Evolutionary conservation across 2,329 filamentous ascomycete species (phyloP), one percentile per base, ranked within the genome.

Genomic region (Xenosphaeropsis pyriputrescens): DNA sequence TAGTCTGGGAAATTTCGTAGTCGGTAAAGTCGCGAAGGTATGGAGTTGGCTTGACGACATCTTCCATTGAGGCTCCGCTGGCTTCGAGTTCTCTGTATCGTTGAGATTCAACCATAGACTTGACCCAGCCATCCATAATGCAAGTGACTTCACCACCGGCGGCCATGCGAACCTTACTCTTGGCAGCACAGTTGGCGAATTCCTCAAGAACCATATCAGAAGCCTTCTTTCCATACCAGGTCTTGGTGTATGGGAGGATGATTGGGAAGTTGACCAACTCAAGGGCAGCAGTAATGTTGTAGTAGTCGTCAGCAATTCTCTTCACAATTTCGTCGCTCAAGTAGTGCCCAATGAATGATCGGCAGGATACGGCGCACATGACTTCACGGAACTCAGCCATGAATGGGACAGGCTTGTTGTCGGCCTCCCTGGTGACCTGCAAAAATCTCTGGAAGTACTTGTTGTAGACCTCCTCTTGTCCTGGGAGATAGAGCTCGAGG

Each of bases 191-290:
- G 62, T 85, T 88, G 56, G 80, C 65, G 55, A 96, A 96, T 57
- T 94, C 88, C 35, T 70, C 72, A 47, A 96, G 68, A 26, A 94
- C 85, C 78, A 93, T 85, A 53, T 94, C 85, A 41, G 89, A 79
- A 19, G 86, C 85, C 65, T 88, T 93, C 72, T 95, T 94, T 51
- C 89, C 91, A 55, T 93, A 93, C 86, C 86, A 96, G 5, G 86
- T 86, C 67, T 86, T 89, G 56, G 88, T 95, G 68, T 75, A 96
- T 30, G 89, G 89, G 31, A 96, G 62, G 56, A 96, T 95, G 62
- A 96, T 82, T 42, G 91, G 89, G 67, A 96, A 94, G 68, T 96
- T 96, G 68, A 98, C 91, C 34, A 96, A 73, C 61, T 98, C 91
- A 48, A 96, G 74, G 16, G 91, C 91, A 41, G 83, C 89, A 12